Evolutionary conservation across 1,139 yeast species (phyloP).

Genomic region (Kurtzmaniella quercitrusa): DNA sequence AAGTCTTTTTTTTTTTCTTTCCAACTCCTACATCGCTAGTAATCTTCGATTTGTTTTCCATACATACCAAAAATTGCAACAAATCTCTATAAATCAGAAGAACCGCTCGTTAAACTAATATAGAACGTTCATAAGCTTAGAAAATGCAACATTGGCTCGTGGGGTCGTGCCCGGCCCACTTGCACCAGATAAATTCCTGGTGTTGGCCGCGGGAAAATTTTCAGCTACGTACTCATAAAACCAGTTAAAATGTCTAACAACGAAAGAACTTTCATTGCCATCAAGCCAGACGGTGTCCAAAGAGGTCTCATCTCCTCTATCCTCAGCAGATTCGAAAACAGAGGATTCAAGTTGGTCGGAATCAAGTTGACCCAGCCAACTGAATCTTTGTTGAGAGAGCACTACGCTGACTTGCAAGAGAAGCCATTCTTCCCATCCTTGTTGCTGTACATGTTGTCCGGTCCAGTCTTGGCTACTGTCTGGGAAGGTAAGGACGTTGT

Average conservation of each 20-base stretch:
- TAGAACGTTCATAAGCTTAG: too few relatives aligned
- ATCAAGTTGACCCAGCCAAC: slow-evolving; percentile 89
- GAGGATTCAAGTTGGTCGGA: slow-evolving; percentile 96
- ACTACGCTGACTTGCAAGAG: slow-evolving; percentile 90
- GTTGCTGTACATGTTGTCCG: slow-evolving; percentile 94
- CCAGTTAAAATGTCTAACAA: slow-evolving; percentile 41
- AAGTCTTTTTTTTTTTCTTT: too few relatives aligned
- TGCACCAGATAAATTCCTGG: neutral
- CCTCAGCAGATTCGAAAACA: slow-evolving; percentile 90
- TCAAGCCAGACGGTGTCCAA: slow-evolving; percentile 99
- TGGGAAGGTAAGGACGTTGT: slow-evolving; percentile 99
- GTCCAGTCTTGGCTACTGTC: slow-evolving; percentile 98
- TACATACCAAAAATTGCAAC: too few relatives aligned
- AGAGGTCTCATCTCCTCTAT: slow-evolving; percentile 93
- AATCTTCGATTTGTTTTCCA: too few relatives aligned
- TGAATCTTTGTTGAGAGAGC: slow-evolving; percentile 84
- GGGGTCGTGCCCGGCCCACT: neutral
- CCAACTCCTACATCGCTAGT: too few relatives aligned
- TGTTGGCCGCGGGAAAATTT: neutral
- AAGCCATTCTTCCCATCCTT: slow-evolving; percentile 98
- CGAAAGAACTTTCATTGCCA: slow-evolving; percentile 98
- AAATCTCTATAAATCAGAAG: too few relatives aligned
- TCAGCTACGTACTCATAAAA: neutral
- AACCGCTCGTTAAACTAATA: too few relatives aligned
- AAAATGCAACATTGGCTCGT: too few relatives aligned